Conservation (phyloP, 495 filamentous ascomycete genomes). For the Penicillium maclennaniae region DNA sequence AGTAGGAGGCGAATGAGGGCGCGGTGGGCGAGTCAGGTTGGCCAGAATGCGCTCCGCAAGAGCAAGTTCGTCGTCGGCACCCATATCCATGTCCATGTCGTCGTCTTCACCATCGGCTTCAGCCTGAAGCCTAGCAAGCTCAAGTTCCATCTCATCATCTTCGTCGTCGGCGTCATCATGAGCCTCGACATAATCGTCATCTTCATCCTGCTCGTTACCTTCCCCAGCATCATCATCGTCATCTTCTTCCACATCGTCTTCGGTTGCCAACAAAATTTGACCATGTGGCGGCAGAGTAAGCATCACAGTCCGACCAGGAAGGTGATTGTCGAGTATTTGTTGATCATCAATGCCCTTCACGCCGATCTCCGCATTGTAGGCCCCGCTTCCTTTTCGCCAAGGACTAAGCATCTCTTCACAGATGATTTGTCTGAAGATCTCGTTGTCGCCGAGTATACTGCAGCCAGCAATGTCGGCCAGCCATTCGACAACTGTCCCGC, state of each 20-base stretch:
- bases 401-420: constrained; percentile 86
- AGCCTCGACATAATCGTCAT: constrained; percentile 42
- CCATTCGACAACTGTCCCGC: constrained; percentile 96
- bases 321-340: constrained; percentile 44
- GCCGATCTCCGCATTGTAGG: constrained; percentile 79
- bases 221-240: constrained; percentile 48
- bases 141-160: constrained; percentile 32
- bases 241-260: constrained; percentile 46
- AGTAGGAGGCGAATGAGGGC: constrained; percentile 7
- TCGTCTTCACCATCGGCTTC: constrained; percentile 33
- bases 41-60: constrained; percentile 63
- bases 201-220: constrained; percentile 41
- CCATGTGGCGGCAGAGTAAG: constrained; percentile 38
- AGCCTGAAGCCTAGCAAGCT: constrained; percentile 21
- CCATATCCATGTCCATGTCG: constrained; percentile 43
- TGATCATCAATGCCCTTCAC: constrained; percentile 89
- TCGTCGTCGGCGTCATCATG: constrained; percentile 46
- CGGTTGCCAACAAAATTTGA: constrained; percentile 41
- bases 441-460: constrained; percentile 72
- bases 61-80: constrained; percentile 58
- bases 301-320: constrained; percentile 34
- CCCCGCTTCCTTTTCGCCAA: constrained; percentile 83
- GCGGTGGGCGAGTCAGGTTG: constrained; percentile 10
- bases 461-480: constrained; percentile 88
- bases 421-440: constrained; percentile 73